Evolutionary conservation across 768 basidiomycete species (phyloP).

Genomic region (Kwoniella sp.): DNA sequence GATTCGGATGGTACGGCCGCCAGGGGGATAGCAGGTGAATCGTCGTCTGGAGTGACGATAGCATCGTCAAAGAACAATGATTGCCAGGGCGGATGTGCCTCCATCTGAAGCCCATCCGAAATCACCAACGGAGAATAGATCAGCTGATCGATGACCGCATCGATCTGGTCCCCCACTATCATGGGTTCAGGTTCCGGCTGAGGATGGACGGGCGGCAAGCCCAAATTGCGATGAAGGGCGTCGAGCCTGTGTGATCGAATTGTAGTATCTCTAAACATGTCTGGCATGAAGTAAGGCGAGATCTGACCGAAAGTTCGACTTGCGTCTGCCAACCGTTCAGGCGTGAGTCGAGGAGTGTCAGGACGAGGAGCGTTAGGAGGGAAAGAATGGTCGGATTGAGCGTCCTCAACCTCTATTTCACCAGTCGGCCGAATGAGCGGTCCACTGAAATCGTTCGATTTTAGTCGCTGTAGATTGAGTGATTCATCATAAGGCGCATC

Average conservation of each 20-base stretch:
- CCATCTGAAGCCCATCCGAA: background rate
- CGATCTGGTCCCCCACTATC: background rate
- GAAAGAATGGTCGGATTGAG: background rate
- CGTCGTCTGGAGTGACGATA: background rate
- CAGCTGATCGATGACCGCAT: background rate
- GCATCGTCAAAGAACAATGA: background rate
- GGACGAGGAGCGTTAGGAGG: too few relatives aligned
- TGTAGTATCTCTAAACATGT: constrained; percentile 8
- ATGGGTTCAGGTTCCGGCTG: background rate
- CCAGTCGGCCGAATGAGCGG: background rate
- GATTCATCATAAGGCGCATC: background rate
- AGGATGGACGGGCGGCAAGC: background rate
- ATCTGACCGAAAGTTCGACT: background rate
- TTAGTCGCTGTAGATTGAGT: background rate
- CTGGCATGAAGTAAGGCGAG: constrained; percentile 4
- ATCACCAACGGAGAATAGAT: constrained; percentile 11
- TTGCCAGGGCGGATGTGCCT: background rate
- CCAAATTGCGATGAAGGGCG: constrained; percentile 6
- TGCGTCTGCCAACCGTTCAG: too few relatives aligned
- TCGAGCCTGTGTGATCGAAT: constrained; percentile 14
- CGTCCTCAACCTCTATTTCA: background rate
- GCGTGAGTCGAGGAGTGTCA: background rate
- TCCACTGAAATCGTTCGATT: background rate
- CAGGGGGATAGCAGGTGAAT: background rate
- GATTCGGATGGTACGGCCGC: too few relatives aligned